Percentiles rank a stretch among this genome's conserved stretches.
phyloP scores from a whole-genome alignment of 1,139 yeast species.

The Blastobotrys niveus region DNA sequence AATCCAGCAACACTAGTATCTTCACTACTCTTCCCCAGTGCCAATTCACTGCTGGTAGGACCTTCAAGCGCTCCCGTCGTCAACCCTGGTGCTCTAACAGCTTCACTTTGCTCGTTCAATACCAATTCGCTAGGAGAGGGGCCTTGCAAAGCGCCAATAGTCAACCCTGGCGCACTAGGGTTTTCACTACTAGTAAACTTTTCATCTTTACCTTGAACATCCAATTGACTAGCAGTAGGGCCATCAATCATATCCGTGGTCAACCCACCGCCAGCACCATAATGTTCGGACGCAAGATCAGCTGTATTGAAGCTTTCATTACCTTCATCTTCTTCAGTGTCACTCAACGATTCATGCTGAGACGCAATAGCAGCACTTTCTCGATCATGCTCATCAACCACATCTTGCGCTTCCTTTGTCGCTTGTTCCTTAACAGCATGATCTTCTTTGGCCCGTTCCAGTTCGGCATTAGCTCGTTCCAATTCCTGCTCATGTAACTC shows the following conservation, averaged over 20 bases:
- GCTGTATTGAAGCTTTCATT: neutral
- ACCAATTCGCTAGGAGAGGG: constrained; percentile 1
- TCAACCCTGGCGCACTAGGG: neutral
- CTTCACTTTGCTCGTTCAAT: too few species aligned
- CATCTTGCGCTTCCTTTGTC: constrained; percentile 9
- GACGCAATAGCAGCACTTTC: constrained; percentile 4
- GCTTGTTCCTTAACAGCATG: constrained; percentile 7
- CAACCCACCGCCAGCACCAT: neutral
- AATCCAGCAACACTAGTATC: neutral
- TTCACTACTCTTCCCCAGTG: neutral
- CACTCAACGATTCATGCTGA: neutral
- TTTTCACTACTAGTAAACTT: neutral
- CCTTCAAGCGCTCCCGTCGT: constrained; percentile 8
- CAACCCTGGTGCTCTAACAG: neutral
- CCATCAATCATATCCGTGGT: too few species aligned
- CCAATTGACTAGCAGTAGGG: neutral
- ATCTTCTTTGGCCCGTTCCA: constrained; percentile 16
- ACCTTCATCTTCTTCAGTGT: constrained; percentile 5
- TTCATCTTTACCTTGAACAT: too few species aligned
- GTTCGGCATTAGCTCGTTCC: constrained; percentile 22
- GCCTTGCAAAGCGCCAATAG: constrained; percentile 3
- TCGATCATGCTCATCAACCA: constrained; percentile 11
- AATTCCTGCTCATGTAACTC: constrained; percentile 22
- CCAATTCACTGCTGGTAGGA: constrained; percentile 2
- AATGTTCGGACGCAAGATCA: neutral